A percentile compares a stretch with the other conserved stretches of the same genome.
Evolutionary conservation across 225 moss, liverwort and hornwort species (phyloP).

Genomic region (Lunularia cruciata): DNA sequence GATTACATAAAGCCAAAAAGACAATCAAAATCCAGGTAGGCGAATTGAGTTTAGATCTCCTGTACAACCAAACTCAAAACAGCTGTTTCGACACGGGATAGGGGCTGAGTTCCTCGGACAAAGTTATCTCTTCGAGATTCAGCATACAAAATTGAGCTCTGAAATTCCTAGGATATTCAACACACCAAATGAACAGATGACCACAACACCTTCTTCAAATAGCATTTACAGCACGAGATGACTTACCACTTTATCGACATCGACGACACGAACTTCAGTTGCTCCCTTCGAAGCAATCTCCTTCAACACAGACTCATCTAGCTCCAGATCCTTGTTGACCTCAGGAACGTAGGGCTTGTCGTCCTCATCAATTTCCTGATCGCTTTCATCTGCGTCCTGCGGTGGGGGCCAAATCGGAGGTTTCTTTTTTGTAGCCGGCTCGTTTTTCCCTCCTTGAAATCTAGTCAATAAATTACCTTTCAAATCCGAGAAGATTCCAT

Average conservation of each 20-base stretch:
- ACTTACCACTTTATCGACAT: conserved; percentile 37
- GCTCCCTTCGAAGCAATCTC: conserved; percentile 34
- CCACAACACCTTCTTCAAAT: background rate
- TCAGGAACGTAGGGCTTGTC: conserved; percentile 26
- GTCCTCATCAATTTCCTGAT: conserved; percentile 5
- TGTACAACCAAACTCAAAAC: too few relatives aligned
- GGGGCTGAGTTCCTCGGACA: too few relatives aligned
- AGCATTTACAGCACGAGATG: too few relatives aligned
- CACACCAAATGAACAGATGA: too few relatives aligned
- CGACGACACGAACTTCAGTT: conserved; percentile 28
- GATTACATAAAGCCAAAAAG: too few relatives aligned
- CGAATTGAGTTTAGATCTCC: too few relatives aligned
- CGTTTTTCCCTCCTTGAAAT: conserved; percentile 11
- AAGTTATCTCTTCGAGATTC: too few relatives aligned
- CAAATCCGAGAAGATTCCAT: conserved; percentile 29
- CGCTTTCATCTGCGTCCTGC: conserved; percentile 14
- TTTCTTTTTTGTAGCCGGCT: background rate
- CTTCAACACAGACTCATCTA: conserved; percentile 25
- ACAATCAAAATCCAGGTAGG: too few relatives aligned
- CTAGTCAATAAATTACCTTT: conserved; percentile 18
- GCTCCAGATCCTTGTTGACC: conserved; percentile 25
- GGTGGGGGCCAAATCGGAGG: conserved; percentile 24
- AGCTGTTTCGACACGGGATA: too few relatives aligned
- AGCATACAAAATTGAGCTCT: background rate
- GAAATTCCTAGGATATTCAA: too few relatives aligned